A percentile compares a stretch with the other conserved stretches of the same genome.
Evolutionary conservation across 805 yeast species (phyloP).

Genomic region (Metahyphopichia silvanorum): DNA sequence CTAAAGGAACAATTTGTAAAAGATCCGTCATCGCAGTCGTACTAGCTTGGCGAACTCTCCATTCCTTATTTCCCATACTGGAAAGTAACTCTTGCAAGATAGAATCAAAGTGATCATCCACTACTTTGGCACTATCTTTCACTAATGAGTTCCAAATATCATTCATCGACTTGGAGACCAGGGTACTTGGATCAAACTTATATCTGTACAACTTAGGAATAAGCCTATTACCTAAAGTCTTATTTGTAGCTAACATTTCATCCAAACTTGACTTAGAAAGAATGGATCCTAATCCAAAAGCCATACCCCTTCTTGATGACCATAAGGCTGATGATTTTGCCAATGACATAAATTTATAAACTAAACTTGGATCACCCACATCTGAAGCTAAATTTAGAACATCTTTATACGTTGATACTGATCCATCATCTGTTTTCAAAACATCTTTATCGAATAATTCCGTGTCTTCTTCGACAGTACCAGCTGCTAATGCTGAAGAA

Average conservation of each 20-base stretch:
- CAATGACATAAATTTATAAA: constrained; percentile 89
- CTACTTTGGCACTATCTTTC: constrained; percentile 51
- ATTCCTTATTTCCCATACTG: constrained; percentile 78
- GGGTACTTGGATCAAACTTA: constrained; percentile 74
- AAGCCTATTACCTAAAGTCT: constrained; percentile 52
- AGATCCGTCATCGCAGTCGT: constrained; percentile 68
- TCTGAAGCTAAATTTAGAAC: constrained; percentile 85
- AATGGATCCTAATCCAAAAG: constrained; percentile 86
- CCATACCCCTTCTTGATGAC: constrained; percentile 92
- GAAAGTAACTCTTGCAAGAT: constrained; percentile 63
- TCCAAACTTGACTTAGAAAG: constrained; percentile 75
- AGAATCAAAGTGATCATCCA: constrained; percentile 50
- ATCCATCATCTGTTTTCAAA: constrained; percentile 76
- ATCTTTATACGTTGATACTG: constrained; percentile 89
- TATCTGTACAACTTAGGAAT: constrained; percentile 84
- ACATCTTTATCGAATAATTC: constrained; percentile 82
- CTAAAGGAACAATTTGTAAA: constrained; percentile 56
- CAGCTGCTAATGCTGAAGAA: constrained; percentile 49
- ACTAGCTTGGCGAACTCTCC: constrained; percentile 92
- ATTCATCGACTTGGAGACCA: constrained; percentile 79
- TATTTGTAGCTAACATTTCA: constrained; percentile 52
- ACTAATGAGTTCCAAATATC: constrained; percentile 82
- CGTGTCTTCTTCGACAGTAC: constrained; percentile 74
- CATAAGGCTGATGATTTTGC: constrained; percentile 86
- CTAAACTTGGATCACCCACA: constrained; percentile 92